Evolutionary conservation across 164 flowering plant species (phyloP).

Genomic region (Piper betle): DNA sequence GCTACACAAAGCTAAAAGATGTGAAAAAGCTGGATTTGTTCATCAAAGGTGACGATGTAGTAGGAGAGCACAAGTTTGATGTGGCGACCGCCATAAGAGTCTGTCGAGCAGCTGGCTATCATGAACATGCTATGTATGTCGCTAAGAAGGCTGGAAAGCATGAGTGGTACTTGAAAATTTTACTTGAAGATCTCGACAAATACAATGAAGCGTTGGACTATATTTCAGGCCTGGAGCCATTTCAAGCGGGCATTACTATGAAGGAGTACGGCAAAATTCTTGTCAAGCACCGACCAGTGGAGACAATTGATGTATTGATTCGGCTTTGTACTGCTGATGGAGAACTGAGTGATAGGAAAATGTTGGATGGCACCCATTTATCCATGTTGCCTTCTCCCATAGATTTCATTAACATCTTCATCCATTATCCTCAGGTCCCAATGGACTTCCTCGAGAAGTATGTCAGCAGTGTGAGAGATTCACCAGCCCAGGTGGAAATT

Average conservation of each 20-base stretch:
- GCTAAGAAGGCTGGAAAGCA: slow-evolving; percentile 93
- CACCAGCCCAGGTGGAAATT: slow-evolving; percentile 93
- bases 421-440: slow-evolving; percentile 83
- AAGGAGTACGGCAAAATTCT: slow-evolving; percentile 96
- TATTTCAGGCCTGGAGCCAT: slow-evolving; percentile 83
- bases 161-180: slow-evolving; percentile 91
- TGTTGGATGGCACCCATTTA: slow-evolving; percentile 34
- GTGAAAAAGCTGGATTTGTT: slow-evolving; percentile 74
- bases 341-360: slow-evolving; percentile 32
- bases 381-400: slow-evolving; percentile 93
- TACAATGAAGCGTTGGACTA: slow-evolving; percentile 90
- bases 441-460: slow-evolving; percentile 89
- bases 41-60: slow-evolving; percentile 79
- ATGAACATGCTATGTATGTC: slow-evolving; percentile 99
- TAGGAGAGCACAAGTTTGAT: slow-evolving; percentile 87
- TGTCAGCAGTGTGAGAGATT: slow-evolving; percentile 69
- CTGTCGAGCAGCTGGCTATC: slow-evolving; percentile 95
- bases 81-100: slow-evolving; percentile 97
- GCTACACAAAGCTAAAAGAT: slow-evolving; percentile 95
- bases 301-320: slow-evolving; percentile 79
- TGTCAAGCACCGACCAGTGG: slow-evolving; percentile 78
- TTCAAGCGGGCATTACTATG: slow-evolving; percentile 88
- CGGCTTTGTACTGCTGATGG: slow-evolving; percentile 83
- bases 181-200: slow-evolving; percentile 85
- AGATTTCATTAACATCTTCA: slow-evolving; percentile 84